Conservation (phyloP, 1,284 basidiomycete species). For the Heliocybe sulcata region DNA sequence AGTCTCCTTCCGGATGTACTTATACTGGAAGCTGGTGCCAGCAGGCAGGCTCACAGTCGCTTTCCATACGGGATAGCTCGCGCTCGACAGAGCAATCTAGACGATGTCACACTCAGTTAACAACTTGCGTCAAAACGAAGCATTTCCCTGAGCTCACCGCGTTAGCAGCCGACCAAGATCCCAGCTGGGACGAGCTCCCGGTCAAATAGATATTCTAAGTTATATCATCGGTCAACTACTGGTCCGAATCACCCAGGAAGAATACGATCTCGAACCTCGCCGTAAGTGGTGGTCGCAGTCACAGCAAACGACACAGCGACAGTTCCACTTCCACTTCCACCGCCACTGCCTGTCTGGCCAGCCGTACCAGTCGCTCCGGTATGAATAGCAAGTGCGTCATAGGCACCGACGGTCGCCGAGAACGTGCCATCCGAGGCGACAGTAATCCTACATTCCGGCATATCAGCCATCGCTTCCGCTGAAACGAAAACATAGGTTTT, state of each 20-base stretch:
- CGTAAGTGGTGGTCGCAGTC: slow-evolving; percentile 46
- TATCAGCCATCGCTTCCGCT: slow-evolving; percentile 15
- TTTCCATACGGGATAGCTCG: slow-evolving; percentile 50
- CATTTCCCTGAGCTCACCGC: slow-evolving; percentile 28
- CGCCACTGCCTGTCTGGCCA: too few species aligned
- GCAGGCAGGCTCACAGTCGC: slow-evolving; percentile 41
- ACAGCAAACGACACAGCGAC: slow-evolving; percentile 43
- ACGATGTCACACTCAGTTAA: background rate
- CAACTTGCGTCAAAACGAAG: slow-evolving; percentile 1
- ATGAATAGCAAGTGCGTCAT: slow-evolving; percentile 54
- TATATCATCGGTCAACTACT: background rate
- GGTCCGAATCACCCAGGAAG: slow-evolving; percentile 7
- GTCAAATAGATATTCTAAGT: slow-evolving; percentile 50
- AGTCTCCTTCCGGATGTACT: slow-evolving; percentile 51
- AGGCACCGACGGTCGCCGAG: slow-evolving; percentile 41
- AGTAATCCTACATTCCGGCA: too few species aligned
- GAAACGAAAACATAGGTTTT: slow-evolving; percentile 1
- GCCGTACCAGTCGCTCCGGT: slow-evolving; percentile 28
- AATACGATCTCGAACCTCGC: slow-evolving; percentile 46
- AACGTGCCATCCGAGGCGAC: slow-evolving; percentile 45
- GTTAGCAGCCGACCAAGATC: slow-evolving; percentile 37
- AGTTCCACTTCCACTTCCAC: slow-evolving; percentile 9
- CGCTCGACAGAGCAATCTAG: slow-evolving; percentile 47
- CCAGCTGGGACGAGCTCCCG: slow-evolving; percentile 48
- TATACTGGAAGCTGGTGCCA: slow-evolving; percentile 46